Evolutionary conservation across 257 asterid genomes (phyloP).

Genomic region (Capsicum pubescens): DNA sequence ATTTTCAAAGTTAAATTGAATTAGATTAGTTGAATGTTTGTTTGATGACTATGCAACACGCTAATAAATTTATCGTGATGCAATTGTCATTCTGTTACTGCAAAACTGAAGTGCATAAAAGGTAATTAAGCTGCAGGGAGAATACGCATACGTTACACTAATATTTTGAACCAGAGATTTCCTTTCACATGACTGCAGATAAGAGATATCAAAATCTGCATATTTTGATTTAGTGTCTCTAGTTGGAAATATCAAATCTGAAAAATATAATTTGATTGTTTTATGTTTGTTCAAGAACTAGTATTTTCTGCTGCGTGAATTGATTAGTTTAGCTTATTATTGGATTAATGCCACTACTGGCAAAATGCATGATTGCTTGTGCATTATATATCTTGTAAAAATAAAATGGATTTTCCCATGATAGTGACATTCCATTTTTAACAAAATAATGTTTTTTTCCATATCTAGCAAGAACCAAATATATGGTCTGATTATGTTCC

Average conservation of each 20-base stretch:
- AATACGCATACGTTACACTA: no score
- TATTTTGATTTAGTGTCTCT: no score
- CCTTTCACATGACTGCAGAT: background rate
- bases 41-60: no score
- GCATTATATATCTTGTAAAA: constrained; percentile 10
- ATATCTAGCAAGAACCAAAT: background rate
- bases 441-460: constrained; percentile 9
- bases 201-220: background rate
- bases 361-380: background rate
- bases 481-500: constrained; percentile 5
- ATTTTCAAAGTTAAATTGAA: no score
- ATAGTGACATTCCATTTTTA: constrained; percentile 9
- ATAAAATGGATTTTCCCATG: constrained; percentile 1
- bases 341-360: constrained; percentile 14
- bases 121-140: background rate
- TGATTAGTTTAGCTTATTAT: background rate
- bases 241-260: background rate
- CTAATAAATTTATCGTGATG: no score
- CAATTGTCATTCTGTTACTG: no score
- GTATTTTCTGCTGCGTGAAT: background rate
- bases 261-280: no score
- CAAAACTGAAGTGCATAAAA: background rate
- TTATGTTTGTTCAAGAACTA: background rate
- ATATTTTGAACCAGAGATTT: background rate
- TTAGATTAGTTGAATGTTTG: no score